Base-by-base conservation (phyloP, 768 basidiomycete species). In the Nidularia pulvinata region DNA sequence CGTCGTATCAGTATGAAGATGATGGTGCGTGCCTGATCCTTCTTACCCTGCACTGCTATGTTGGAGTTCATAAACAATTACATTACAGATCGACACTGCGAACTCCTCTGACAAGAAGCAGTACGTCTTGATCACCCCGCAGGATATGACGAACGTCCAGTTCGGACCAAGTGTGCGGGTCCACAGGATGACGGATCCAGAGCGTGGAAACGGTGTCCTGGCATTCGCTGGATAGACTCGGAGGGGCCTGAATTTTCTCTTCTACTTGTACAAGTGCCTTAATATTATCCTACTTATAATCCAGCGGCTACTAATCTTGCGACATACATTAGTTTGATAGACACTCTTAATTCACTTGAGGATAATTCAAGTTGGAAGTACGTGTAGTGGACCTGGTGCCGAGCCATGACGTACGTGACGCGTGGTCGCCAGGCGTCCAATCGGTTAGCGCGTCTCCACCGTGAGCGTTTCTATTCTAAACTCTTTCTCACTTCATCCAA, bases 61-160 rank as follows among this genome's bases (percentile, higher is more conserved):
- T 14, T 39, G 10, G 44, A 46, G 14, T 4, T 30, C 25, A 30
- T 30, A 30, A 30, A 45, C 30, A 3, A 39, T 33, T n/a, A 47
- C 51, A 45, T 59, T 43, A 4, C 11, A 93, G 92, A 91, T 95
- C 58, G 93, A 95, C 30, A 92, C 91, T 1, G 95, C 95, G 6
- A 93, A 91, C 61, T 79, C 83, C 7, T 89, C 89, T 6, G 86
- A 93, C 67, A 85, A 86, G 71, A 94, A 92, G 62, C 96, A 98
- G 68, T 96, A 93, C 64, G 85, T 98, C 50, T 79, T 98, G 45
- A 98, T 98, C 65, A 97, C 95, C 1, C 96, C 96, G n/a, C 91
- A 93, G 61, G 91, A 91, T 60, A 93, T 94, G 90, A 83, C 83
- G 44, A 89, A 85, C 61, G 74, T 93, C 48, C 71, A 74, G 25